phyloP scores from a whole-genome alignment of 495 filamentous ascomycete species.

The Lasiosphaeriaceae sp. region DNA sequence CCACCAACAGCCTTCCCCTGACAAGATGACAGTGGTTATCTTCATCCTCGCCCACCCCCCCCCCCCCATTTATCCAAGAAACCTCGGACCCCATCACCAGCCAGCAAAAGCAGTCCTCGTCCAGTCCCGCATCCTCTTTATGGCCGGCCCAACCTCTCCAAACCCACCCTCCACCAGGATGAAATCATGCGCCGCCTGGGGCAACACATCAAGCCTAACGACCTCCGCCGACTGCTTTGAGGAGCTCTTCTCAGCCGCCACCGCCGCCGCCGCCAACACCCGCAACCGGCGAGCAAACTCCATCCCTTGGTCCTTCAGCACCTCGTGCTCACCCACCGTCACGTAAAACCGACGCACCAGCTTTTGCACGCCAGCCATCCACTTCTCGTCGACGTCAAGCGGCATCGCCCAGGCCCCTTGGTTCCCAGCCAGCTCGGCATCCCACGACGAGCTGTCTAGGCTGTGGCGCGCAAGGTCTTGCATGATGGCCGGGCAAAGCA shows the following conservation, averaged over 20 bases:
- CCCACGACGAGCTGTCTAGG: too few species aligned
- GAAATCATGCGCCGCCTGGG: constrained; percentile 25
- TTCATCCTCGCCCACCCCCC: too few species aligned
- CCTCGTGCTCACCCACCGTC: constrained; percentile 22
- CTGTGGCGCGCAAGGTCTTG: too few species aligned
- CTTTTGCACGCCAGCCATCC: constrained; percentile 8
- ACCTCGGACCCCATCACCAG: too few species aligned
- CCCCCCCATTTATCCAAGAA: too few species aligned
- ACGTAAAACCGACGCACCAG: constrained; percentile 18
- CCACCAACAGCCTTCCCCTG: too few species aligned
- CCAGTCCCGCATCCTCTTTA: constrained; percentile 22
- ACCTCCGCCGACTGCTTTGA: constrained; percentile 10
- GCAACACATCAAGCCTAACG: constrained; percentile 8
- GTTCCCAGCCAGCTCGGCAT: too few species aligned
- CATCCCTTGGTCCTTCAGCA: constrained; percentile 19
- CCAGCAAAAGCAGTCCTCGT: constrained; percentile 14
- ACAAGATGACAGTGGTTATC: too few species aligned
- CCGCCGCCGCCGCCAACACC: background rate
- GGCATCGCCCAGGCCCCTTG: too few species aligned
- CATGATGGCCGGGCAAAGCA: too few species aligned
- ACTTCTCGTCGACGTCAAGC: background rate
- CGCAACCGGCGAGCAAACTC: constrained; percentile 12
- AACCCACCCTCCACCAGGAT: constrained; percentile 18
- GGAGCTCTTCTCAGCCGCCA: too few species aligned
- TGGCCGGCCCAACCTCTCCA: constrained; percentile 17